These are phyloP conservation scores for Exophiala aquamarina DNA, from an alignment of 2,329 filamentous ascomycete species.

Conservation along the genomic window DNA sequence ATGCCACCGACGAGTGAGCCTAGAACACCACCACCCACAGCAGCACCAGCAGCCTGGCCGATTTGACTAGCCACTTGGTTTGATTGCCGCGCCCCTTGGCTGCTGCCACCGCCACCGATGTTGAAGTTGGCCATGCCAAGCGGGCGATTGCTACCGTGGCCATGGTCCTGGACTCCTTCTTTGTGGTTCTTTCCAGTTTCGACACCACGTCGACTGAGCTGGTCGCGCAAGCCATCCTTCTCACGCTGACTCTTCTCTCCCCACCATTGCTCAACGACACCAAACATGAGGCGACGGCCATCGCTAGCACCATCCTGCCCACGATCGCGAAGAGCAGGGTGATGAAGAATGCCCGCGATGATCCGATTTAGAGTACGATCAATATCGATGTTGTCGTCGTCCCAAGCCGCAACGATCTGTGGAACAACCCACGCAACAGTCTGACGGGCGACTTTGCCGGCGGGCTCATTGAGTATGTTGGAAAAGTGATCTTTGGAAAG, in stretches of 20 bases:
- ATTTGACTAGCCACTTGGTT: constrained; percentile 19
- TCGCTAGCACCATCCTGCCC: constrained; percentile 70
- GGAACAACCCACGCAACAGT: constrained; percentile 84
- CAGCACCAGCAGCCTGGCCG: constrained; percentile 57
- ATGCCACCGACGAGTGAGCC: constrained; percentile 67
- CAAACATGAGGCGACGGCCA: constrained; percentile 74
- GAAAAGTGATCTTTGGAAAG: constrained; percentile 94
- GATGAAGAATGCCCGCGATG: constrained; percentile 79
- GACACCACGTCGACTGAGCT: constrained; percentile 78
- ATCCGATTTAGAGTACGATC: constrained; percentile 72
- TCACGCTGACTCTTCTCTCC: constrained; percentile 60
- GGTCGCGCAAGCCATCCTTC: constrained; percentile 67
- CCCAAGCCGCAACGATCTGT: constrained; percentile 84
- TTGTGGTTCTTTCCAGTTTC: constrained; percentile 79
- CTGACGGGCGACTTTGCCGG: constrained; percentile 76
- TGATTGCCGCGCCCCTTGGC: constrained; percentile 8
- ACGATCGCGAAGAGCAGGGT: constrained; percentile 73
- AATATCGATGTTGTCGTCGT: constrained; percentile 70
- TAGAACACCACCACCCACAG: constrained; percentile 63
- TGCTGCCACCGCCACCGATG: constrained; percentile 34
- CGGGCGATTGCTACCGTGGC: constrained; percentile 81
- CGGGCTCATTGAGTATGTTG: constrained; percentile 85
- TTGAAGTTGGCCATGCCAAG: constrained; percentile 63
- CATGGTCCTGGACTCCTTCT: constrained; percentile 77
- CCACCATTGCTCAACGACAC: constrained; percentile 85